Evolutionary conservation across 139 green algal genomes (phyloP), one percentile per base, ranked within the genome.

Genomic region (Chlorella sp.): DNA sequence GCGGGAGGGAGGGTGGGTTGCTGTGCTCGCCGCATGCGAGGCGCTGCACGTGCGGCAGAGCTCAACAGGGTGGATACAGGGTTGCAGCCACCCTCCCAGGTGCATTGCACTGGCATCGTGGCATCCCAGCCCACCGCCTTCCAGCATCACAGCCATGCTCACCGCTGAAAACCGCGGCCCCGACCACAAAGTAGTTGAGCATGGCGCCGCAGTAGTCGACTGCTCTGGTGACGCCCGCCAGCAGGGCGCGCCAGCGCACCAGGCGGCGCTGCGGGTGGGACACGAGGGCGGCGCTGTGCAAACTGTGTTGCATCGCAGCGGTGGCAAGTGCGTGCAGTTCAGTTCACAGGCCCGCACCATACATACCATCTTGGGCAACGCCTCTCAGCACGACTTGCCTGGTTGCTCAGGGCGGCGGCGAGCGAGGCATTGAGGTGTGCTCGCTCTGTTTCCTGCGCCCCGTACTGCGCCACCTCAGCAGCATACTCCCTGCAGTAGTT

Each of bases 111-210:
- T n/a, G n/a, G n/a, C n/a, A n/a, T n/a, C n/a, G n/a, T 26, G 13
- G 26, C 26, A 15, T 25, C 62, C 62, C 62, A 68, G 26, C n/a
- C n/a, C n/a, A n/a, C n/a, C n/a, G n/a, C n/a, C n/a, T n/a, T n/a
- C n/a, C 13, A 21, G 25, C 47, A 55, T 12, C 2, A 38, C 78
- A 81, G 15, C 30, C 41, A 39, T n/a, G 41, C 30, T n/a, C 32
- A 30, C 81, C 89, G 60, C 78, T 51, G 70, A 96, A 94, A 28
- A 94, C 91, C 1, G 88, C 85, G 2, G 81, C 56, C 7, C 75
- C 88, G 32, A 95, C 72, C 21, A 91, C 67, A 4, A 82, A 41
- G 81, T 96, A 95, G 87, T 94, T 95, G 23, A 96, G 82, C 41
- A 89, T 20, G 11, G 86, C 57, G 1, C 92, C 92, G 4, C 41